Evolutionary conservation across 2,329 filamentous ascomycete species (phyloP).

Genomic region (Dactylellina parvicollis): DNA sequence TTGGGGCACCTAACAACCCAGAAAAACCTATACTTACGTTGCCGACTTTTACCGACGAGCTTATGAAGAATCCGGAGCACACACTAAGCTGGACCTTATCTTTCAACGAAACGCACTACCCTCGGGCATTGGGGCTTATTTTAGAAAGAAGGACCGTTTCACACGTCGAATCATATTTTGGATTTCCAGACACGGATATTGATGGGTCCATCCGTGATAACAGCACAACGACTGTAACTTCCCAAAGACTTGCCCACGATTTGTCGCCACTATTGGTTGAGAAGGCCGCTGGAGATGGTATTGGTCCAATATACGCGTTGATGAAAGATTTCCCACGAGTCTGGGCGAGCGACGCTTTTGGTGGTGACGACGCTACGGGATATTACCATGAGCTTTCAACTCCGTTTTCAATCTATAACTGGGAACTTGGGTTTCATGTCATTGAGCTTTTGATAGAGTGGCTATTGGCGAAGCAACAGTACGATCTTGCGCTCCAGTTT

Average conservation of each 20-base stretch:
- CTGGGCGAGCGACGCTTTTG: not conserved
- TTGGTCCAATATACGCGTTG: not conserved
- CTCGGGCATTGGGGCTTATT: not conserved
- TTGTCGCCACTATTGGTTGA: not conserved
- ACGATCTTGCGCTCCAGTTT: conserved; percentile 56
- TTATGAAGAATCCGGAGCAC: not conserved
- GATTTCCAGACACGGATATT: not conserved
- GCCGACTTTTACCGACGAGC: not conserved
- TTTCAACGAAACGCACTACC: conserved; percentile 11
- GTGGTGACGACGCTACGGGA: not conserved
- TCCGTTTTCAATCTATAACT: conserved; percentile 58
- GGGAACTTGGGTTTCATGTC: conserved; percentile 54
- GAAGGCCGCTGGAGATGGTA: not conserved
- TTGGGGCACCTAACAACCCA: no score
- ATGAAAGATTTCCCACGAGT: not conserved
- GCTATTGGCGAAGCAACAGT: conserved; percentile 56
- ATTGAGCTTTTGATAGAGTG: conserved; percentile 54
- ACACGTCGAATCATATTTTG: conserved; percentile 1
- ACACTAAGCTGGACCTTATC: not conserved
- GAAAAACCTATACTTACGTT: not conserved
- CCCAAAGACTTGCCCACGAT: conserved; percentile 3
- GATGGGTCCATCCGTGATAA: not conserved
- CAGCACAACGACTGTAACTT: not conserved
- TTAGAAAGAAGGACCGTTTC: not conserved
- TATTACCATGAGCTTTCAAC: conserved; percentile 53